These are phyloP conservation scores for Letharia lupina DNA, from an alignment of 495 filamentous ascomycete species.

Conservation along the genomic window DNA sequence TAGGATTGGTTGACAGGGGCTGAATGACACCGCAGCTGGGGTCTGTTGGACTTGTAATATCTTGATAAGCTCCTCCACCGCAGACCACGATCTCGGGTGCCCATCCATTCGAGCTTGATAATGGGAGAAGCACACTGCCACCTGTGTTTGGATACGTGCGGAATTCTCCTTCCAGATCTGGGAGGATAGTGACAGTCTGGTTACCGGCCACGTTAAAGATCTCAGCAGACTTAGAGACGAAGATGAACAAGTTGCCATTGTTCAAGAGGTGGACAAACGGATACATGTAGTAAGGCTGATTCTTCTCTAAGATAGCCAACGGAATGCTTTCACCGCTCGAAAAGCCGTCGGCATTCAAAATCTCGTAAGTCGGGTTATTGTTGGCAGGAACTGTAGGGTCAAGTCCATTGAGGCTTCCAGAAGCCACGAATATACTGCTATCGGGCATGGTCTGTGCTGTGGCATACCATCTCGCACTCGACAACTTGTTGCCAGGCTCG, in stretches of 20 bases:
- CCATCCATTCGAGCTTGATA: constrained; percentile 45
- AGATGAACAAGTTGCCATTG: constrained; percentile 50
- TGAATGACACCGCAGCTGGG: constrained; percentile 51
- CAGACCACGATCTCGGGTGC: constrained; percentile 49
- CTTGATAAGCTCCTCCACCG: constrained; percentile 56
- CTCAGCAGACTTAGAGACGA: constrained; percentile 47
- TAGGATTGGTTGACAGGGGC: constrained; percentile 41
- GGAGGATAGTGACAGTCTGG: constrained; percentile 35
- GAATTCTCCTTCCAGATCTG: constrained; percentile 51
- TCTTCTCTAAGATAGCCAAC: constrained; percentile 46
- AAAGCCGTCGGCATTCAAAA: constrained; percentile 39
- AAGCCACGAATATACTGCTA: constrained; percentile 50
- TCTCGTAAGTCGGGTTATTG: constrained; percentile 59
- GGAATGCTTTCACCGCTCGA: constrained; percentile 36
- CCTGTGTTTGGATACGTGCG: constrained; percentile 60
- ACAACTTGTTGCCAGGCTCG: constrained; percentile 49
- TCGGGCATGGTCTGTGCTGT: constrained; percentile 51
- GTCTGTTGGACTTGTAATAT: constrained; percentile 51
- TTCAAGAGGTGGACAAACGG: constrained; percentile 53
- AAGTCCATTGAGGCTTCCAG: constrained; percentile 52
- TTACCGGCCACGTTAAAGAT: constrained; percentile 43
- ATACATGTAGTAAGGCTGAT: constrained; percentile 61
- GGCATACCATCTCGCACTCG: constrained; percentile 51
- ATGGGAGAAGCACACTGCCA: constrained; percentile 49
- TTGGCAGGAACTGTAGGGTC: constrained; percentile 47